phyloP scores from a whole-genome alignment of 306 rosid genomes.

The Ormosia emarginata region DNA sequence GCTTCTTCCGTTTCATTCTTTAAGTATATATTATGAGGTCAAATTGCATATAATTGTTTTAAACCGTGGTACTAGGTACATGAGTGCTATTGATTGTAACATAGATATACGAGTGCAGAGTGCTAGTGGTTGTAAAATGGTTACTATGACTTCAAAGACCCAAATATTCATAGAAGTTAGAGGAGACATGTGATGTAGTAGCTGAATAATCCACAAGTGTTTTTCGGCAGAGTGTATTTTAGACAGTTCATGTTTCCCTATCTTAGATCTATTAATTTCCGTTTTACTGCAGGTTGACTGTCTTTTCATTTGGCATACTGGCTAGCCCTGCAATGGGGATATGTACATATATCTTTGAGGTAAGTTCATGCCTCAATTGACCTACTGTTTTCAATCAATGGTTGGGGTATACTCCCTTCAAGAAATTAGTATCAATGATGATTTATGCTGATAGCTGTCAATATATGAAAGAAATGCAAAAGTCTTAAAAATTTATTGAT shows the following conservation, averaged over 20 bases:
- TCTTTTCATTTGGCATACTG: slow-evolving; percentile 60
- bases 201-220: background rate
- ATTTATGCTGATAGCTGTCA: background rate
- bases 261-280: background rate
- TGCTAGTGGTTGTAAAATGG: background rate
- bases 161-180: background rate
- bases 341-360: slow-evolving; percentile 60
- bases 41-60: background rate
- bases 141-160: background rate
- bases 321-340: slow-evolving; percentile 64
- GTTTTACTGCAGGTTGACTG: slow-evolving; percentile 58
- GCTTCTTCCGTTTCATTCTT: background rate
- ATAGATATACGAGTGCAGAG: background rate
- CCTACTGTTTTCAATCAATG: background rate
- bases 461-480: background rate
- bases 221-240: background rate
- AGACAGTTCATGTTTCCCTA: background rate
- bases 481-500: background rate
- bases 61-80: background rate
- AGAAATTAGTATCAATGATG: background rate
- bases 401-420: background rate
- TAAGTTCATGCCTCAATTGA: slow-evolving; percentile 20
- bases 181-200: background rate
- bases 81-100: background rate
- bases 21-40: background rate